Evolutionary conservation across 1,284 basidiomycete species (phyloP), one percentile per base, ranked within the genome.

Genomic region (Athelia sp.): DNA sequence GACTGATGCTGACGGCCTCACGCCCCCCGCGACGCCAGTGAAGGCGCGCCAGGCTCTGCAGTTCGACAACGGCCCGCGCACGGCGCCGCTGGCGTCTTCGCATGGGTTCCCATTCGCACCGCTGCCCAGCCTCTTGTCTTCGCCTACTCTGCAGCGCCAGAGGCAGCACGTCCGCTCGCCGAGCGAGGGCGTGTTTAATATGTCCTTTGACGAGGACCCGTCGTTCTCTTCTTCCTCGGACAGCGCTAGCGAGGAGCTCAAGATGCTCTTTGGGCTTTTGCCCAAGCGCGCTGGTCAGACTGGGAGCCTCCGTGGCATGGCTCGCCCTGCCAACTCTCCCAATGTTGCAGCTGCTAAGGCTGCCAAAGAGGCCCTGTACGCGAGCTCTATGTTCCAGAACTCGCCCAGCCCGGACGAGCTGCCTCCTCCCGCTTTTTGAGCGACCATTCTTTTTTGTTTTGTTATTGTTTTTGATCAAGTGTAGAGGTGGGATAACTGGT

Each of bases 351-450:
- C 59, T 44, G 62, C 62, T 45, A 62, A 63, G 50, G 63, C 59
- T 22, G 65, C 66, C 31, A 22, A 44, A n/a, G 24, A 21, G 18
- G 76, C 74, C 8, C 85, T 79, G 61, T 88, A 84, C 62, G 86
- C 86, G 55, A 87, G 83, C 58, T 87, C 85, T 34, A 72, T 75
- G 58, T 88, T 87, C 78, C 86, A 88, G 74, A 88, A 87, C 70
- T 87, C 85, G 52, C 85, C 85, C 11, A 86, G 81, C 58, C 85
- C 85, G 47, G 86, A 88, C 50, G 85, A 87, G 60, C 68, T 88
- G 44, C 85, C 85, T 43, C 76, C 79, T 54, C 84, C 84, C 48
- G 69, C 74, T 52, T 82, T 84, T 60, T 44, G 43, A 44, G 19
- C 11, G 19, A 19, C 40, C 11, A 13, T 34, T 34, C 32, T 34